Evolutionary conservation across 805 yeast species (phyloP), one percentile per base, ranked within the genome.

Genomic region (Lachancea kluyveri): DNA sequence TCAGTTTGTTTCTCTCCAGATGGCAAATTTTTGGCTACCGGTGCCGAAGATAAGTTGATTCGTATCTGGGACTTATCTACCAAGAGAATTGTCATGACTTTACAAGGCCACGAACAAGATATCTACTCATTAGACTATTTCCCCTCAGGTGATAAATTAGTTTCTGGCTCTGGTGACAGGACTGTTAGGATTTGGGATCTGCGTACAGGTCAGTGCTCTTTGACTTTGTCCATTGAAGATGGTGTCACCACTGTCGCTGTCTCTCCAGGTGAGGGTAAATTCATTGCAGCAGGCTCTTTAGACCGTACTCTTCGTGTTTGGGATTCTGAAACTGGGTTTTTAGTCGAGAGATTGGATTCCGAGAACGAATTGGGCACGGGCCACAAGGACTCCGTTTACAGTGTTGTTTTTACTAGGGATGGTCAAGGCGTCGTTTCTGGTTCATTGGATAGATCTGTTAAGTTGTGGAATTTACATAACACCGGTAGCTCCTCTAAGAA

Each of bases 201-300:
- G 54, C 50, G 83, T 47, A 73, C 86, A 23, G 92, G 95, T 15
- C 87, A 84, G 63, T 85, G 95, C 58, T 77, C 87, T 14, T 69
- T 87, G 52, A 87, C 95, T 28, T 68, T 90, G 44, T 75, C 87
- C 11, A 88, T 90, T 49, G 96, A 90, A 62, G 97, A 90, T 58
- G 98, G 98, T 47, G 97, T 90, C 33, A 90, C 98, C 35, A 90
- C 98, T 0, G 96, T 90, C 27, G 95, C 96, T 13, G 90, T 90
- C 24, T 84, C 95, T 6, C 96, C 96, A 30, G 50, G 52, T 14
- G 94, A 90, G 59, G 96, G 96, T 23, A 76, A 79, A 47, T 74
- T 78, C 48, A 86, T 92, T 49, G 97, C 96, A 23, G 97, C 96
- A 11, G 98, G 98, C 30, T 83, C 95, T 21, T 73, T 90, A 44